Conservation (phyloP, 495 filamentous ascomycete genomes). For the Hypomontagnella submonticulosa region DNA sequence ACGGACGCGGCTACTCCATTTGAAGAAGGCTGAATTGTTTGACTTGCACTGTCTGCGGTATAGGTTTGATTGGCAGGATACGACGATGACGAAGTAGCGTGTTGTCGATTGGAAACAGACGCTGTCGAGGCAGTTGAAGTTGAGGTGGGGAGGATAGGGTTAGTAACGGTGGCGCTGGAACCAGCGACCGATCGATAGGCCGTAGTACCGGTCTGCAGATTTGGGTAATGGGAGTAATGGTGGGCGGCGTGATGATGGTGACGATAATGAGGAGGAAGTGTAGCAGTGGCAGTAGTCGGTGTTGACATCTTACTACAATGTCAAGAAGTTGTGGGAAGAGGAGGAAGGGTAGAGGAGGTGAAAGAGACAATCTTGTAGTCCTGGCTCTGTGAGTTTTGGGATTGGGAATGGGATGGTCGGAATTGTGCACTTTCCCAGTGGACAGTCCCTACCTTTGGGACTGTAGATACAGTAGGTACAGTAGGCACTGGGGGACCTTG, state of each 20-base stretch:
- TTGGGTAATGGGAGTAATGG: constrained; percentile 65
- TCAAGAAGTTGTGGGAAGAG: constrained; percentile 28
- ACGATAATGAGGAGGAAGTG: constrained; percentile 67
- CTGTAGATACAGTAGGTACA: too few species aligned
- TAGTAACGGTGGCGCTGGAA: constrained; percentile 43
- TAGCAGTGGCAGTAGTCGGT: constrained; percentile 82
- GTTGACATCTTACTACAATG: constrained; percentile 74
- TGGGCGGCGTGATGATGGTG: constrained; percentile 75
- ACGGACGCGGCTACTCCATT: constrained; percentile 55
- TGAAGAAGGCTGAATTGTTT: constrained; percentile 37
- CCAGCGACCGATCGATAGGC: constrained; percentile 60
- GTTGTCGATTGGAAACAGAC: constrained; percentile 54
- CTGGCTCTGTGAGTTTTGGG: constrained; percentile 14
- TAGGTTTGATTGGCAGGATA: constrained; percentile 45
- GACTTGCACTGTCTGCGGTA: constrained; percentile 22
- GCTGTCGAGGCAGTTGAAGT: constrained; percentile 62
- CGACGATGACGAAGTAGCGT: constrained; percentile 52
- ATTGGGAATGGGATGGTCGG: constrained; percentile 29
- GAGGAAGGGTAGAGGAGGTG: constrained; percentile 22
- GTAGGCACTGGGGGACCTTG: too few species aligned
- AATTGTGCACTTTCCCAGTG: constrained; percentile 37
- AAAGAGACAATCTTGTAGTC: constrained; percentile 7
- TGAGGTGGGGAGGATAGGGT: constrained; percentile 62
- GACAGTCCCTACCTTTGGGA: too few species aligned
- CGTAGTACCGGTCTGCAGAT: constrained; percentile 51